phyloP scores from a whole-genome alignment of 177 flowering plant species.

The Tripterygium wilfordii region DNA sequence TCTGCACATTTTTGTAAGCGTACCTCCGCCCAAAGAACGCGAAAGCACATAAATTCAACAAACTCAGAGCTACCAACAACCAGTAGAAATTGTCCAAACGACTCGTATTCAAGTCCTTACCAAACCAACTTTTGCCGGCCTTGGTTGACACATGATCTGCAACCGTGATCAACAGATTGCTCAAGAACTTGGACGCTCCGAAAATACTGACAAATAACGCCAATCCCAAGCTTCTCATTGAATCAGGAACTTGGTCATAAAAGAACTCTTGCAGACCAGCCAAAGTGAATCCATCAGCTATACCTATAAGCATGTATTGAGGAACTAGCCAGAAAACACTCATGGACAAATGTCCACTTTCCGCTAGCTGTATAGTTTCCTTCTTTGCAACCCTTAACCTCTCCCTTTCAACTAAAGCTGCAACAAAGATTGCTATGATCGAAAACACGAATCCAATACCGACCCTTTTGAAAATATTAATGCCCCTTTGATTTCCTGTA shows the following conservation, averaged over 20 bases:
- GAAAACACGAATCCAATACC: slow-evolving; percentile 29
- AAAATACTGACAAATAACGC: slow-evolving; percentile 33
- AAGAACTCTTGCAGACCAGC: slow-evolving; percentile 46
- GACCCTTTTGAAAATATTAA: slow-evolving; percentile 31
- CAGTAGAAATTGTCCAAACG: slow-evolving; percentile 26
- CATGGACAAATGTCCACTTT: slow-evolving; percentile 6
- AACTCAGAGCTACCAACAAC: slow-evolving; percentile 18
- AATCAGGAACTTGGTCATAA: slow-evolving; percentile 44
- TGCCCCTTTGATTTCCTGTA: slow-evolving; percentile 28
- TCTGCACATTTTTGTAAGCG: slow-evolving; percentile 18
- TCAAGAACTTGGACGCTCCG: slow-evolving; percentile 30
- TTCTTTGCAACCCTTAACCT: slow-evolving; percentile 17
- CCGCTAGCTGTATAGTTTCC: neutral
- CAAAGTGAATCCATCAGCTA: slow-evolving; percentile 31
- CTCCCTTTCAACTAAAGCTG: slow-evolving; percentile 29
- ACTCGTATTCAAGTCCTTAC: slow-evolving; percentile 18
- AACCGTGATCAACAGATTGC: slow-evolving; percentile 25
- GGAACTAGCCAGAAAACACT: slow-evolving; percentile 36
- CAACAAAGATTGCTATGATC: slow-evolving; percentile 10
- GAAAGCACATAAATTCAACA: slow-evolving; percentile 12
- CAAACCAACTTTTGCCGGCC: slow-evolving; percentile 20
- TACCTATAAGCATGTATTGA: slow-evolving; percentile 20
- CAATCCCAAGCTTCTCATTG: slow-evolving; percentile 41
- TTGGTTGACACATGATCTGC: slow-evolving; percentile 18
- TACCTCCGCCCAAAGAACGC: slow-evolving; percentile 18